These are phyloP conservation scores for Macrolepiota albuminosa DNA, from an alignment of 768 basidiomycete genomes.

Conservation along the genomic window DNA sequence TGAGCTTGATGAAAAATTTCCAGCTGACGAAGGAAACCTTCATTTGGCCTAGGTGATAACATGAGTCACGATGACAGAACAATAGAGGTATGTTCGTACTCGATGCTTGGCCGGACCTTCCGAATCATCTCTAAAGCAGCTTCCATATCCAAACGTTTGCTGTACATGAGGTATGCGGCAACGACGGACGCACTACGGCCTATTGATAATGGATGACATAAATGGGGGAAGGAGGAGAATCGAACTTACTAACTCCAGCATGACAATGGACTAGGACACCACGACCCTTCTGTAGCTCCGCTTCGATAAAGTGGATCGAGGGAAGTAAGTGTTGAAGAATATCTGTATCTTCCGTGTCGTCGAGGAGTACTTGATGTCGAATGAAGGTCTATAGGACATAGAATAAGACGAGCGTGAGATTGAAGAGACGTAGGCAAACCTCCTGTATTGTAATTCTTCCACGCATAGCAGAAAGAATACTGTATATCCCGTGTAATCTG, in stretches of 20 bases:
- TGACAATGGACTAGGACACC: slow-evolving; percentile 89
- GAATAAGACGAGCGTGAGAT: not conserved
- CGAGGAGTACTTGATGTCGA: slow-evolving; percentile 72
- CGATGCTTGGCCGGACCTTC: slow-evolving; percentile 58
- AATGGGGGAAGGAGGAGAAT: not conserved
- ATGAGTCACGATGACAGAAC: not conserved
- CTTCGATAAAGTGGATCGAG: slow-evolving; percentile 78
- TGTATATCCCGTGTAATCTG: slow-evolving; percentile 67
- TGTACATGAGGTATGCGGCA: slow-evolving; percentile 86
- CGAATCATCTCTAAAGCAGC: slow-evolving; percentile 68
- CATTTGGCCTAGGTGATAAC: slow-evolving; percentile 62
- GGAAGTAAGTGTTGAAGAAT: slow-evolving; percentile 74
- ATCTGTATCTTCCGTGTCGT: slow-evolving; percentile 73
- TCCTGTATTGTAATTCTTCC: slow-evolving; percentile 63
- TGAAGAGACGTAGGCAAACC: slow-evolving; percentile 30
- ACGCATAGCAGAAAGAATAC: slow-evolving; percentile 69
- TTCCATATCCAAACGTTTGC: slow-evolving; percentile 47
- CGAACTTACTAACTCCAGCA: slow-evolving; percentile 75
- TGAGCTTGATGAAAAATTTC: slow-evolving; percentile 72
- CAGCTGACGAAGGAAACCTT: slow-evolving; percentile 77
- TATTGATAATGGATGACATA: slow-evolving; percentile 21
- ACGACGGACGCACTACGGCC: slow-evolving; percentile 84
- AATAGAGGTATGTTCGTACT: slow-evolving; percentile 36
- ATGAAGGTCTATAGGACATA: slow-evolving; percentile 59
- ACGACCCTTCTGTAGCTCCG: slow-evolving; percentile 67